Percentiles rank a stretch among this genome's conserved stretches.
Conservation (phyloP, 352 stramenopile genomes). For the Phytopythium oedochilum region DNA sequence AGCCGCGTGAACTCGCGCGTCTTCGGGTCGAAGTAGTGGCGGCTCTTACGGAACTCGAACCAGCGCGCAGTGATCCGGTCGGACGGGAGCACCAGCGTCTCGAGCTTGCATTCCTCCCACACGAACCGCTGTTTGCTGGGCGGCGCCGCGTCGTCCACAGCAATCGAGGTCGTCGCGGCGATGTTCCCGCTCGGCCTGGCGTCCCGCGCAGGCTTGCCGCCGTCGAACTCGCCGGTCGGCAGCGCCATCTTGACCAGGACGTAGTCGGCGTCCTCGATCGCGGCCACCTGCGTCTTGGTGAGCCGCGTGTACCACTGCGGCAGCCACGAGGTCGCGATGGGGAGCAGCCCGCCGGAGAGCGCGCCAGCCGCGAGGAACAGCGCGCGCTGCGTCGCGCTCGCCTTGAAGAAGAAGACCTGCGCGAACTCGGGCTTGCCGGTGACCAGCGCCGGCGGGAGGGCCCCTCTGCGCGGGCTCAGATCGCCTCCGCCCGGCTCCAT, state of each 20-base stretch:
- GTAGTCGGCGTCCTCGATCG: constrained; percentile 37
- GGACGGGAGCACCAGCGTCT: constrained; percentile 10
- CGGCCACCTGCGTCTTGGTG: constrained; percentile 33
- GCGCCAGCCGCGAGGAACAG: constrained; percentile 37
- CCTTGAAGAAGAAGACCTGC: constrained; percentile 7
- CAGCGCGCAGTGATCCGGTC: constrained; percentile 21
- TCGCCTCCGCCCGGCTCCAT: constrained; percentile 1
- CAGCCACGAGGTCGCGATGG: constrained; percentile 41
- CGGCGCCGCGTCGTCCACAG: background rate
- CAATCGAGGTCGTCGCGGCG: background rate
- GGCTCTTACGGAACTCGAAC: constrained; percentile 72
- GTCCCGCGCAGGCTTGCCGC: constrained; percentile 14
- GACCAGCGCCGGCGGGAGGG: constrained; percentile 1
- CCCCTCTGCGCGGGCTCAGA: background rate
- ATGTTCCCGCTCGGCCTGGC: constrained; percentile 7
- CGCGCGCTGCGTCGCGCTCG: constrained; percentile 25
- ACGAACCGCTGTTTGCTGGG: constrained; percentile 8
- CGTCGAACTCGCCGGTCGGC: constrained; percentile 13
- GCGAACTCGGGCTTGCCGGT: constrained; percentile 3
- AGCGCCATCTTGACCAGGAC: constrained; percentile 40
- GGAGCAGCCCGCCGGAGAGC: constrained; percentile 35
- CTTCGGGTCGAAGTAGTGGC: constrained; percentile 51
- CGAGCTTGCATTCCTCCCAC: constrained; percentile 46
- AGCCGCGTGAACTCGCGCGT: constrained; percentile 50
- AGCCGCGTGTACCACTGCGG: constrained; percentile 55